phyloP scores from a whole-genome alignment of 208 protist genomes.

The Porcisia deanei region DNA sequence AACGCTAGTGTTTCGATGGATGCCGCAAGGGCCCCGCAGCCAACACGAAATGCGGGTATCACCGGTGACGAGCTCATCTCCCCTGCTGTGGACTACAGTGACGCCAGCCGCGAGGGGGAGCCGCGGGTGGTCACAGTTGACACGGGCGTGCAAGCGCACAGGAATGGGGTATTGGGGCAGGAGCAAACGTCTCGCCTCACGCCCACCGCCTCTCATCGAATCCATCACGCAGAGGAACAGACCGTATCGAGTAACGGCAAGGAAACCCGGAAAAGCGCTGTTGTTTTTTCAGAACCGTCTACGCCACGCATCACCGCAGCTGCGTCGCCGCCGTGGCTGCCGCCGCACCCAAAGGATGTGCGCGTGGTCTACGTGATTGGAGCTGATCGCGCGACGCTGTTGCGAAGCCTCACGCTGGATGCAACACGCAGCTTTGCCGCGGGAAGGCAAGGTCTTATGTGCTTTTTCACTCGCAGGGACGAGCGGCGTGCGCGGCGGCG shows the following conservation, averaged over 20 bases:
- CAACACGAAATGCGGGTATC: background rate
- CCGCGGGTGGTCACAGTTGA: background rate
- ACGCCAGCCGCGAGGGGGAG: background rate
- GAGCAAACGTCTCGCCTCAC: background rate
- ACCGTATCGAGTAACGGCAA: background rate
- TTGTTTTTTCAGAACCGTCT: background rate
- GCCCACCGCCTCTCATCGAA: background rate
- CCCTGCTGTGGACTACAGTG: background rate
- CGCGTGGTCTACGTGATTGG: conserved; percentile 58
- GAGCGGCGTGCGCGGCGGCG: conserved; percentile 34
- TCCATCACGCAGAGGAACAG: background rate
- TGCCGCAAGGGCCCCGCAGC: background rate
- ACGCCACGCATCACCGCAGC: background rate
- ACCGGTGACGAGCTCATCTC: background rate
- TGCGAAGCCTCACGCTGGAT: conserved; percentile 49
- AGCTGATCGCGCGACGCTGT: conserved; percentile 50
- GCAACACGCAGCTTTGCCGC: conserved; percentile 51
- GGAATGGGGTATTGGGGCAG: background rate
- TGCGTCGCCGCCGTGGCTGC: background rate
- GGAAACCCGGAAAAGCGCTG: background rate
- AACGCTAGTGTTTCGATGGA: background rate
- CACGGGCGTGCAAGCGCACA: background rate
- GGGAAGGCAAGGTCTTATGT: conserved; percentile 41
- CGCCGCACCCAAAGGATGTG: conserved; percentile 25
- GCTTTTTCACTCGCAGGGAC: conserved; percentile 52